Percentiles rank a stretch among this genome's conserved stretches.
phyloP scores from a whole-genome alignment of 495 filamentous ascomycete species.

The Glonium stellatum region DNA sequence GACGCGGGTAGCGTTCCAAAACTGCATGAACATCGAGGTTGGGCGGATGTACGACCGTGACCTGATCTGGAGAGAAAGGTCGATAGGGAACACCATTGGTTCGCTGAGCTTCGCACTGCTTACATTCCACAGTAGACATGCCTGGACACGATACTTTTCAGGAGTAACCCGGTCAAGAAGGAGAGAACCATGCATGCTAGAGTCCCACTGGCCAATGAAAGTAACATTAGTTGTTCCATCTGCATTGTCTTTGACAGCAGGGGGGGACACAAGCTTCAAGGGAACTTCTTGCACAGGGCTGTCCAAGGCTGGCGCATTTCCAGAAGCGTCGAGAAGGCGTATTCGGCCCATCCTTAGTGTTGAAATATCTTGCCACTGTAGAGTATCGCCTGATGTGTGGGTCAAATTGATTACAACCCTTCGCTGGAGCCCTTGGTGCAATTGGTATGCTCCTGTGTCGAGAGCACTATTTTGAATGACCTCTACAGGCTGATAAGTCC shows the following conservation, averaged over 20 bases:
- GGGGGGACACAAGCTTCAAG: conserved; percentile 67
- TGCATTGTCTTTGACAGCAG: conserved; percentile 68
- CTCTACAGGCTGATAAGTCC: conserved; percentile 87
- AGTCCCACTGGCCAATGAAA: conserved; percentile 90
- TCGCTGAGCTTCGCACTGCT: conserved; percentile 68
- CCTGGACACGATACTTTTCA: conserved; percentile 85
- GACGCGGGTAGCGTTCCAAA: conserved; percentile 78
- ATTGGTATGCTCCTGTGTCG: conserved; percentile 81
- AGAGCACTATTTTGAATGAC: conserved; percentile 76
- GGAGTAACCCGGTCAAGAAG: conserved; percentile 83
- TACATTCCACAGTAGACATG: conserved; percentile 78
- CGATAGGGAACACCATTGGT: conserved; percentile 76
- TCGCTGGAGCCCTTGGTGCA: conserved; percentile 91
- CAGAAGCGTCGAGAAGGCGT: conserved; percentile 72
- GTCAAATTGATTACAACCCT: conserved; percentile 78
- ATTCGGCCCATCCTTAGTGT: conserved; percentile 71
- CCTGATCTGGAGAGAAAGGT: conserved; percentile 73
- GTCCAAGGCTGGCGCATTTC: conserved; percentile 73
- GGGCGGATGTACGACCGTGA: conserved; percentile 78
- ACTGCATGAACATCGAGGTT: conserved; percentile 74
- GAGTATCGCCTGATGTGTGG: conserved; percentile 77
- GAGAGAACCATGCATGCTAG: conserved; percentile 81
- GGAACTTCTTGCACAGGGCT: conserved; percentile 64
- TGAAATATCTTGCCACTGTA: conserved; percentile 78
- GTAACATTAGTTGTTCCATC: conserved; percentile 89